Base-by-base conservation (phyloP, 176 grass and related monocot genomes). In the Bothriochloa decipiens region DNA sequence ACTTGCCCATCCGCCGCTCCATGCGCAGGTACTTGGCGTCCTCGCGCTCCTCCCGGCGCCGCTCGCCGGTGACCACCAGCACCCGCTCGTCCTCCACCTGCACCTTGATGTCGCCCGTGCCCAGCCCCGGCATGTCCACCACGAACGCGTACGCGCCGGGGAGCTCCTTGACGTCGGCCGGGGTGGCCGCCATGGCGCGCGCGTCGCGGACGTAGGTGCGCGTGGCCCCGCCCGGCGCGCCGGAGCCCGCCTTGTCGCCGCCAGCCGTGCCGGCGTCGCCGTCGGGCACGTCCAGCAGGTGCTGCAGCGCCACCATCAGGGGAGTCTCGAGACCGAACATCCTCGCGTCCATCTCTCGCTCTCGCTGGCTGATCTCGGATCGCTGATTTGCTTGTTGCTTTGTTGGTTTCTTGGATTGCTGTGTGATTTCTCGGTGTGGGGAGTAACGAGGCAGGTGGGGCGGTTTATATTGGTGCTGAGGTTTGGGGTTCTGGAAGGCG, bases 101-200 rank as follows among this genome's bases (percentile, higher is more conserved):
- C 84, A 97, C 94, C 89, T 86, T 91, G 87, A 97, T 88, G 88
- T 97, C 94, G 32, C 83, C 89, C 3, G 91, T 89, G 57, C 41
- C 84, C 2, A 97, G 69, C 79, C 94, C 94, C 5, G 94, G 91
- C 94, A 93, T 91, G 91, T 97, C 94, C 74, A 93, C 83, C 58
- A 91, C 86, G 91, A 97, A 97, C 17, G 75, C 75, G 74, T 97
- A 97, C 4, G 89, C 86, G 0, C 55, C 42, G 0, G 89, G 89
- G 0, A 97, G 79, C 70, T 97, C 94, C 89, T 94, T 97, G 14
- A 97, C 94, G 66, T 97, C 94, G 17, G 94, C 94, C 0, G 91
- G 89, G 14, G 94, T 94, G 6, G 89, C 86, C 25, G 94, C 94
- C 94, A 97, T 97, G 27, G 91, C 94, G 13, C 87, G 86, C 64